These are phyloP conservation scores for Nannochloropsis limnetica DNA, from an alignment of 352 stramenopile species.

Conservation along the genomic window DNA sequence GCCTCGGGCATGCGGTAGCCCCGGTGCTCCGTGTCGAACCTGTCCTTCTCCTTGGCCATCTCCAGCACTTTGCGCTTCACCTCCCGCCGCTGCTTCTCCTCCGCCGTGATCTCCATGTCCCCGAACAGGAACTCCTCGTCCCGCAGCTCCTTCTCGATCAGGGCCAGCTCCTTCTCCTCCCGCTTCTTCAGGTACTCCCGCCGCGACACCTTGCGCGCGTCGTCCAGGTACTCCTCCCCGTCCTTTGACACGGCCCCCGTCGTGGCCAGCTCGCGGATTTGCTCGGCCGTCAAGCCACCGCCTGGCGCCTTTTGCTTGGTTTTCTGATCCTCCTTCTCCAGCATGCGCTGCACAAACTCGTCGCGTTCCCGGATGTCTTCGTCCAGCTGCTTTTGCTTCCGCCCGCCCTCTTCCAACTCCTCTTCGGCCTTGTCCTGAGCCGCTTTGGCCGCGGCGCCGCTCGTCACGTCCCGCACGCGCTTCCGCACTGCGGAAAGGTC, in stretches of 20 bases:
- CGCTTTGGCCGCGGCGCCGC: neutral
- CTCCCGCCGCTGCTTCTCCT: slow-evolving; percentile 45
- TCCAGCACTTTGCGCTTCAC: slow-evolving; percentile 62
- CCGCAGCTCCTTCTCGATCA: slow-evolving; percentile 73
- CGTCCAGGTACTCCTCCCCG: slow-evolving; percentile 55
- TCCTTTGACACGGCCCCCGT: slow-evolving; percentile 59
- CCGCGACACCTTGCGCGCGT: slow-evolving; percentile 76
- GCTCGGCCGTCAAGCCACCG: slow-evolving; percentile 57
- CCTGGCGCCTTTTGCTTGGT: slow-evolving; percentile 51
- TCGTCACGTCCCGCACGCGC: slow-evolving; percentile 20
- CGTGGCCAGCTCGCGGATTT: slow-evolving; percentile 71
- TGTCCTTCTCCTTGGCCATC: slow-evolving; percentile 67
- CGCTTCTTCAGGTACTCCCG: slow-evolving; percentile 94
- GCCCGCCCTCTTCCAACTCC: neutral
- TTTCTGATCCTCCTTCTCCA: slow-evolving; percentile 54
- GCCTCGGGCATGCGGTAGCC: slow-evolving; percentile 85
- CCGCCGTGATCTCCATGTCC: slow-evolving; percentile 45
- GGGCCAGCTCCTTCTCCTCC: slow-evolving; percentile 87
- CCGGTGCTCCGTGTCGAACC: slow-evolving; percentile 55
- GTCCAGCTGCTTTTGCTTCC: slow-evolving; percentile 41
- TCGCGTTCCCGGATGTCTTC: slow-evolving; percentile 54
- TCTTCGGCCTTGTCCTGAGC: slow-evolving; percentile 38
- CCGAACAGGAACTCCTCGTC: slow-evolving; percentile 72
- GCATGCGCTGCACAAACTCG: slow-evolving; percentile 52
- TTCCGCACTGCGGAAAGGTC: neutral